A percentile compares a stretch with the other conserved stretches of the same genome.
Conservation (phyloP, 2,329 filamentous ascomycete species). For the Karstenula rhodostoma region DNA sequence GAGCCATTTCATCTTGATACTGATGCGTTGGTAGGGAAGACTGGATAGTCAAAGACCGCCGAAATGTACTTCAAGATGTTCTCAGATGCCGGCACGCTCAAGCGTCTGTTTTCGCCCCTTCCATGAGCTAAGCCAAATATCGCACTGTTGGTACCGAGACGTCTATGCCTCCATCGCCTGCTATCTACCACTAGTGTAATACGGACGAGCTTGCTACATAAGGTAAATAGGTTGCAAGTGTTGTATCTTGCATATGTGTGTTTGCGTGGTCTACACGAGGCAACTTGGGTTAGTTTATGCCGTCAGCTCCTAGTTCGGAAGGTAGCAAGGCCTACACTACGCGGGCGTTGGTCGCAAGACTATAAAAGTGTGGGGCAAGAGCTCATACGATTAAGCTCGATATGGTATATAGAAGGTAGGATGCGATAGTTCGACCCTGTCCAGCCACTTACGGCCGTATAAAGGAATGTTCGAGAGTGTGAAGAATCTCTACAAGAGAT, state of each 20-base stretch:
- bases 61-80: background rate
- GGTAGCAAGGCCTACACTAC: background rate
- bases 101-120: background rate
- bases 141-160: background rate
- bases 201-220: background rate
- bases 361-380: background rate
- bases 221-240: background rate
- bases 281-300: background rate
- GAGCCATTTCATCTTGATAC: conserved; percentile 4
- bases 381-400: background rate
- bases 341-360: background rate
- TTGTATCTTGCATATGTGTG: background rate
- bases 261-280: background rate
- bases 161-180: background rate
- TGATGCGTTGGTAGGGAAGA: background rate
- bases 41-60: background rate
- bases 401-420: background rate
- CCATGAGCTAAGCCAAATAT: background rate
- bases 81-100: background rate
- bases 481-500: no score
- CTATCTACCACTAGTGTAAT: background rate
- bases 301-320: background rate
- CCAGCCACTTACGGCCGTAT: background rate
- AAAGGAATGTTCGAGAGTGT: background rate
- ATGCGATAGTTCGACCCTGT: background rate